A percentile compares a stretch with the other conserved stretches of the same genome.
phyloP scores from a whole-genome alignment of 345 rosid genomes.

The Gossypium ekmanianum region DNA sequence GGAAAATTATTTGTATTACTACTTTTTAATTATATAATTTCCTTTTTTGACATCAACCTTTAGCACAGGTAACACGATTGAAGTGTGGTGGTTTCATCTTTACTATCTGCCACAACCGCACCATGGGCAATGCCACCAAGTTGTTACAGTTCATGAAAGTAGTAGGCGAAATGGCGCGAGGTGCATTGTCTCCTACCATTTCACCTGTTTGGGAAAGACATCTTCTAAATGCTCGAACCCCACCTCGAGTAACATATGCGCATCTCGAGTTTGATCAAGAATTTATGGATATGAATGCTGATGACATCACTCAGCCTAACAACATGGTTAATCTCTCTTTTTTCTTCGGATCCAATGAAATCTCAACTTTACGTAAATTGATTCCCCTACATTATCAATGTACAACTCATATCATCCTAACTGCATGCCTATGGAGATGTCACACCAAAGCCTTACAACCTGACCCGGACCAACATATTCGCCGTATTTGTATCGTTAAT shows the following conservation, averaged over 20 bases:
- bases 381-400: conserved; percentile 17
- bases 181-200: conserved; percentile 16
- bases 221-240: conserved; percentile 22
- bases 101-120: conserved; percentile 26
- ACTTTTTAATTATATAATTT: too few species aligned
- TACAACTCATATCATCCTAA: conserved; percentile 24
- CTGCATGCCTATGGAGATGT: conserved; percentile 35
- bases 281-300: neutral
- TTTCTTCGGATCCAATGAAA: conserved; percentile 22
- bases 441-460: conserved; percentile 29
- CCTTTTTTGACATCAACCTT: neutral
- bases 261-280: conserved; percentile 26
- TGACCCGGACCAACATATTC: conserved; percentile 26
- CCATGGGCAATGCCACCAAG: conserved; percentile 22
- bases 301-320: neutral
- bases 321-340: conserved; percentile 20
- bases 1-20: too few species aligned
- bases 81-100: conserved; percentile 37
- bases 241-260: conserved; percentile 14
- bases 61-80: conserved; percentile 29
- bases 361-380: conserved; percentile 15
- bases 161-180: conserved; percentile 19
- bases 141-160: conserved; percentile 23
- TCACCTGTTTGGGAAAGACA: conserved; percentile 37
- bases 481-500: conserved; percentile 26